phyloP scores from a whole-genome alignment of 306 rosid species.

The Alnus glutinosa region DNA sequence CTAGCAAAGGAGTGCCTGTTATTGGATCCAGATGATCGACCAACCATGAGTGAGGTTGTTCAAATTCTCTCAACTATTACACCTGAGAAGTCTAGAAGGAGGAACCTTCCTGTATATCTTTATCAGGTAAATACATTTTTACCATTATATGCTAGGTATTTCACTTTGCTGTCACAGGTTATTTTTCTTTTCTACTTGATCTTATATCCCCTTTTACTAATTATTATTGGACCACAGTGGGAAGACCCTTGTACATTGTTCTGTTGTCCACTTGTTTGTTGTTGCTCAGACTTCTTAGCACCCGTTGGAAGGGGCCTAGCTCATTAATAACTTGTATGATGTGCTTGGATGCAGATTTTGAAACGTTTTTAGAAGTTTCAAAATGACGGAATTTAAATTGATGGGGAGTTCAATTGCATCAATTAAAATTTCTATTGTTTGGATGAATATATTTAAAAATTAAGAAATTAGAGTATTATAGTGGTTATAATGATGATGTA shows the following conservation, averaged over 20 bases:
- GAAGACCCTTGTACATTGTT: background rate
- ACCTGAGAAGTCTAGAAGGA: constrained; percentile 76
- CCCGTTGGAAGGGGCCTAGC: background rate
- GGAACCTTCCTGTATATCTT: constrained; percentile 52
- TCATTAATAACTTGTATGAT: background rate
- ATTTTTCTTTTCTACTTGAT: background rate
- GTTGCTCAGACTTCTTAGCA: background rate
- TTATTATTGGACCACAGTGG: background rate
- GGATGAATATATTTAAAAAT: too few species aligned
- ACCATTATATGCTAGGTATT: background rate
- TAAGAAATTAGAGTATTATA: too few species aligned
- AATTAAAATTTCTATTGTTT: too few species aligned
- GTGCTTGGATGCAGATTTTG: background rate
- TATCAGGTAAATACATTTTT: constrained; percentile 57
- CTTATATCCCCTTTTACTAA: background rate
- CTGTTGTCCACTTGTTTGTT: background rate
- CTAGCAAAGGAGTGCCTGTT: constrained; percentile 92
- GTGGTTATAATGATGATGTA: too few species aligned
- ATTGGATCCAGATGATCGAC: constrained; percentile 87
- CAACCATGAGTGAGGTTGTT: constrained; percentile 96
- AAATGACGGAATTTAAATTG: too few species aligned
- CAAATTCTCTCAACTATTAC: constrained; percentile 78
- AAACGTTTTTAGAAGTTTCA: too few species aligned
- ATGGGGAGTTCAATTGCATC: too few species aligned
- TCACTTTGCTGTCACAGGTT: background rate